Evolutionary conservation across 306 rosid species (phyloP).

Genomic region (Fagus sylvatica): DNA sequence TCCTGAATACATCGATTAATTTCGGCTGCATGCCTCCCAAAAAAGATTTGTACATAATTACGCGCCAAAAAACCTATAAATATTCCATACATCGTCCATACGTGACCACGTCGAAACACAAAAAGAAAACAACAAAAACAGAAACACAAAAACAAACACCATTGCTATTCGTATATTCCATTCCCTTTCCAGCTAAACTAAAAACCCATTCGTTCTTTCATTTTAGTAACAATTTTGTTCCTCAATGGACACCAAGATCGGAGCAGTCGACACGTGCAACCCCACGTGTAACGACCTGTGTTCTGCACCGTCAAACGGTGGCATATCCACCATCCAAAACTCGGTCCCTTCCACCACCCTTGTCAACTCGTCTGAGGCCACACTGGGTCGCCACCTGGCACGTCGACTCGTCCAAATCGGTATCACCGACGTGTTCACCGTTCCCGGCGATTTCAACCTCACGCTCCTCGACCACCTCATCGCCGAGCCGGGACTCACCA

Average conservation of each 20-base stretch:
- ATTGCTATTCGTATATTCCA: too few species aligned
- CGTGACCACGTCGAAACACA: too few species aligned
- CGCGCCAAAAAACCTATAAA: too few species aligned
- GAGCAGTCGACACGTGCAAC: conserved; percentile 38
- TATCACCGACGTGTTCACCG: conserved; percentile 78
- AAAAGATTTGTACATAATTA: too few species aligned
- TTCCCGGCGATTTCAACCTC: conserved; percentile 92
- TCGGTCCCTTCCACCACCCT: background rate
- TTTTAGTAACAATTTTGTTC: too few species aligned
- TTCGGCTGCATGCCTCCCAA: too few species aligned
- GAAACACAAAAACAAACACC: too few species aligned
- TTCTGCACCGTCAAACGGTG: conserved; percentile 14
- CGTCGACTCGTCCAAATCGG: conserved; percentile 80
- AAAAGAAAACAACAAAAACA: too few species aligned
- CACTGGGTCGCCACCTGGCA: conserved; percentile 85
- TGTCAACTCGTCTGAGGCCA: conserved; percentile 42
- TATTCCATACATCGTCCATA: too few species aligned
- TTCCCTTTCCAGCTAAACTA: too few species aligned
- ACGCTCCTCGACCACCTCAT: conserved; percentile 77
- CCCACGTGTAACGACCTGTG: conserved; percentile 46
- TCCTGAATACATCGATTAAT: too few species aligned
- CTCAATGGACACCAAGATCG: conserved; percentile 60
- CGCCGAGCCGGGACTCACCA: conserved; percentile 62
- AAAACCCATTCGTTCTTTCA: too few species aligned
- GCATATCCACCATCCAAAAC: conserved; percentile 29